Evolutionary conservation across 345 rosid species (phyloP), one percentile per base, ranked within the genome.

Genomic region (Ceriops zippeliana): DNA sequence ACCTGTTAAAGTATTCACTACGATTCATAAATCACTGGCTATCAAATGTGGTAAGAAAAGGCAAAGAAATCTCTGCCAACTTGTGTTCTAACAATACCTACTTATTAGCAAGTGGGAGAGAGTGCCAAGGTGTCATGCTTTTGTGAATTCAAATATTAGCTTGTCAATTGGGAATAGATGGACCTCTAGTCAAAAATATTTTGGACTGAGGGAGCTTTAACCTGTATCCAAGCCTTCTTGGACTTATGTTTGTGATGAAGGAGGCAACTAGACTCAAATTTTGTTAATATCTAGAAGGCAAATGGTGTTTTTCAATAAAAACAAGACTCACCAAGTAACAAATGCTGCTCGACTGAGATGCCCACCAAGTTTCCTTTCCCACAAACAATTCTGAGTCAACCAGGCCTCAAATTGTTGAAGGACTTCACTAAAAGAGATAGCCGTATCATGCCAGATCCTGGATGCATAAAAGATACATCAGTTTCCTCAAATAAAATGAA

Each of bases 361-460:
- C n/a, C 87, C 83, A n/a, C 73, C 84, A 38, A 58, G 71, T 62
- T 81, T 79, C 75, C 80, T 80, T 68, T 49, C 80, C 95, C 95
- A 90, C 75, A 90, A 74, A 61, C 58, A 53, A 81, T 87, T 93
- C 58, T 80, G 73, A 67, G 62, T 79, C 83, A 93, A 80, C 97
- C 98, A 93, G 67, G 72, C 80, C 82, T 93, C 98, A 83, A 93
- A 93, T 69, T 90, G 85, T 34, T 80, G 80, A 71, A 89, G 74
- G 72, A 86, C 95, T 74, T 88, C 95, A 73, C 73, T 78, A 81
- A 93, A 93, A 65, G 92, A 84, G 64, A 87, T 73, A 73, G 98
- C 96, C 17, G 96, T 93, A 76, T 90, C 97, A 83, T 93, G 97
- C 98, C 96, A 93, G 35, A 93, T 96, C 27, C 98, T 93, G 86